phyloP scores from a whole-genome alignment of 2,329 filamentous ascomycete species.

The Stromatinia cepivora region DNA sequence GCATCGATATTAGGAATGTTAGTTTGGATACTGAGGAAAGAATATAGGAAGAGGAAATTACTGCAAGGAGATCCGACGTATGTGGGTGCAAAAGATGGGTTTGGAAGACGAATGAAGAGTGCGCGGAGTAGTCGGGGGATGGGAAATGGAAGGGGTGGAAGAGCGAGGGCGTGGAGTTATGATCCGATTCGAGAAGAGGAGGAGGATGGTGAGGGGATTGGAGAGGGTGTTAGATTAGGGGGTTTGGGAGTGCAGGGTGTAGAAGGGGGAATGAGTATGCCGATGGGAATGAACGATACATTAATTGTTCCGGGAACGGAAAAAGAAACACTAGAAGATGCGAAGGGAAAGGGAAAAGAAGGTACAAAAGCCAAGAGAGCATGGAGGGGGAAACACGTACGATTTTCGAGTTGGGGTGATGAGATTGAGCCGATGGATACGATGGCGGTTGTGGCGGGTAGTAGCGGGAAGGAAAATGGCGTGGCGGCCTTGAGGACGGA shows the following conservation, averaged over 20 bases:
- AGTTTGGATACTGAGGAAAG: constrained; percentile 16
- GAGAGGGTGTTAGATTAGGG: constrained; percentile 8
- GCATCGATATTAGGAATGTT: constrained; percentile 21
- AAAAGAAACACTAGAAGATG: not conserved
- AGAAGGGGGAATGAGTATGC: not conserved
- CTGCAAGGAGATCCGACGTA: constrained; percentile 5
- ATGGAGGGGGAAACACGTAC: constrained; percentile 18
- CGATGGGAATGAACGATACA: not conserved
- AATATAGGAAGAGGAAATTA: constrained; percentile 18
- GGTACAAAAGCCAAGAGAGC: constrained; percentile 7
- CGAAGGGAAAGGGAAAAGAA: constrained; percentile 13
- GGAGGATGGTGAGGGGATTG: not conserved
- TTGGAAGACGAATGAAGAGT: constrained; percentile 23
- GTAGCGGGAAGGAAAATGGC: constrained; percentile 19
- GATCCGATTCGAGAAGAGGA: constrained; percentile 20
- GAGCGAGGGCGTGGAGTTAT: constrained; percentile 21
- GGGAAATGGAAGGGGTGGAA: not conserved
- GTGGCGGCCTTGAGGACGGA: constrained; percentile 16
- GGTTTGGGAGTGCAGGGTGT: not conserved
- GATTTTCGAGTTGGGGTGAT: constrained; percentile 15
- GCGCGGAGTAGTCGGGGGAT: constrained; percentile 5
- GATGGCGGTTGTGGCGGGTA: not conserved
- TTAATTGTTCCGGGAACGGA: not conserved
- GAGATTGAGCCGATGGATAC: constrained; percentile 6
- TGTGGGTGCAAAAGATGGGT: constrained; percentile 19